Conservation (phyloP, 768 basidiomycete genomes). For the Termitomyces sp. region DNA sequence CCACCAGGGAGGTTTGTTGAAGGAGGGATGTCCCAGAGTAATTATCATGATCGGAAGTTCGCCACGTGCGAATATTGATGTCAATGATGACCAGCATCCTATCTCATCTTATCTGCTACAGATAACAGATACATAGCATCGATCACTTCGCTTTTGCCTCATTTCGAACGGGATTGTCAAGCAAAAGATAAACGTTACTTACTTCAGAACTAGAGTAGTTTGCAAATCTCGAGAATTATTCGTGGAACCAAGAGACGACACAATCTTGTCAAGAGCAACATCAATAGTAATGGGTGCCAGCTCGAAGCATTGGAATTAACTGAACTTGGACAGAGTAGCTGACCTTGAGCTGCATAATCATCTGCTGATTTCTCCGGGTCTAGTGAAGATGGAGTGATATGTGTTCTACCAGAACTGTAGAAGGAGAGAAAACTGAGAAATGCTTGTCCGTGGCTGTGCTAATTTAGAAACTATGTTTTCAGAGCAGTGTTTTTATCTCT, state of each 20-base stretch:
- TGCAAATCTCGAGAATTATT: too few relatives aligned
- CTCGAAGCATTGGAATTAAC: constrained; percentile 21
- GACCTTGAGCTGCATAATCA: neutral
- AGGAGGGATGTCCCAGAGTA: neutral
- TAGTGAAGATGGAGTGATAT: neutral
- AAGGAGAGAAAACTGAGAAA: neutral
- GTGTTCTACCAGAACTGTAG: neutral
- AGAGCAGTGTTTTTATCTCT: neutral
- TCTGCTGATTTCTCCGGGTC: neutral
- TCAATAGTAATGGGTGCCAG: too few relatives aligned
- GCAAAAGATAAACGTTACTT: too few relatives aligned
- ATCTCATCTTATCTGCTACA: too few relatives aligned
- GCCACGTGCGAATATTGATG: neutral
- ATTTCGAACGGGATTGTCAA: too few relatives aligned
- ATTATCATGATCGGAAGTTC: neutral
- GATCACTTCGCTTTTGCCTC: too few relatives aligned
- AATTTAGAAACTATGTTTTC: constrained; percentile 1
- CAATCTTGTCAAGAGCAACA: too few relatives aligned
- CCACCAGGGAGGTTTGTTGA: constrained; percentile 8
- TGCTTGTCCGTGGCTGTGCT: constrained; percentile 18
- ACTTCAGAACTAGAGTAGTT: too few relatives aligned
- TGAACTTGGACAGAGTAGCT: neutral
- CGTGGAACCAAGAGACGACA: too few relatives aligned
- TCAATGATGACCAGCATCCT: neutral
- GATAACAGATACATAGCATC: too few relatives aligned